phyloP scores from a whole-genome alignment of 2,329 filamentous ascomycete species.

The Clonostachys byssicola region DNA sequence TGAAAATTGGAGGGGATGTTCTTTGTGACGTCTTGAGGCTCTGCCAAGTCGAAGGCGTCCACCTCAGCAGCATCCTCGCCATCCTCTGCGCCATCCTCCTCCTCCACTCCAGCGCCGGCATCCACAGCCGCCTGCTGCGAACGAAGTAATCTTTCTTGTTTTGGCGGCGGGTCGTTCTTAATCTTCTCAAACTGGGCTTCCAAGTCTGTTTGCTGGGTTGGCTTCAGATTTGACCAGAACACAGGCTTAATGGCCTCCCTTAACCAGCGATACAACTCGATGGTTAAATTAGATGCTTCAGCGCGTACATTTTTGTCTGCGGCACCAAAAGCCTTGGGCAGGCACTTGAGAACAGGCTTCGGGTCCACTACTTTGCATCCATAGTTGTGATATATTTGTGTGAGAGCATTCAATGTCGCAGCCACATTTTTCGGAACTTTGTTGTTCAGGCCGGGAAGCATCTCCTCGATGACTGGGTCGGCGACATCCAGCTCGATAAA shows the following conservation, averaged over 20 bases:
- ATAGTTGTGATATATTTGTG: conserved; percentile 85
- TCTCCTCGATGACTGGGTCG: conserved; percentile 82
- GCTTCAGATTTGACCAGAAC: conserved; percentile 94
- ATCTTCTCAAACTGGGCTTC: conserved; percentile 93
- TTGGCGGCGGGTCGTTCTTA: conserved; percentile 80
- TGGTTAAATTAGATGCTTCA: conserved; percentile 84
- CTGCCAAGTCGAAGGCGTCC: conserved; percentile 76
- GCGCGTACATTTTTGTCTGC: conserved; percentile 98
- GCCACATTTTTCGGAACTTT: conserved; percentile 88
- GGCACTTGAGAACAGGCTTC: conserved; percentile 80
- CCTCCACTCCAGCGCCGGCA: conserved; percentile 53
- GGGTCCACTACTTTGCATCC: conserved; percentile 93
- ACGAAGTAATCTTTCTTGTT: conserved; percentile 83
- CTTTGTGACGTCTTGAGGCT: conserved; percentile 80
- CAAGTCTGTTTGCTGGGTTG: conserved; percentile 89
- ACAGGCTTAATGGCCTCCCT: conserved; percentile 97
- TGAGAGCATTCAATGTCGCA: conserved; percentile 68
- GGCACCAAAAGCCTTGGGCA: conserved; percentile 91
- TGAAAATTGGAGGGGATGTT: conserved; percentile 79
- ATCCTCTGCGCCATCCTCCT: conserved; percentile 53
- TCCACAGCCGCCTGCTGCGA: conserved; percentile 85
- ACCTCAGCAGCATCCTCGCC: conserved; percentile 55
- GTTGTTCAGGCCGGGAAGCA: conserved; percentile 76
- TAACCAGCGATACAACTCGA: conserved; percentile 95
- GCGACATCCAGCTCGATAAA: conserved; percentile 88